Evolutionary conservation across 2,329 filamentous ascomycete genomes (phyloP).

Genomic region (Rhinocladiella mackenziei): DNA sequence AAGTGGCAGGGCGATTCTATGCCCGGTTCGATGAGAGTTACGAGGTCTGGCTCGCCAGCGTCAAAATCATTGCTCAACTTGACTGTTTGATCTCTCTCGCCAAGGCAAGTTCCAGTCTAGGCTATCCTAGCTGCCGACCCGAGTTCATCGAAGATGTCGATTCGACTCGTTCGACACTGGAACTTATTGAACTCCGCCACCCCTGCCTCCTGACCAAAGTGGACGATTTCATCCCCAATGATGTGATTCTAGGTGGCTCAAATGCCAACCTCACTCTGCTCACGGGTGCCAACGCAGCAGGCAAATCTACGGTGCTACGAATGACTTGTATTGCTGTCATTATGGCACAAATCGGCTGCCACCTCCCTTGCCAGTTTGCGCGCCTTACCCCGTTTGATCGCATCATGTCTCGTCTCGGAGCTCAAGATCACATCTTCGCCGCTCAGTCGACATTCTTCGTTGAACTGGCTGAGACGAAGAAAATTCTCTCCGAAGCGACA

Average conservation of each 20-base stretch:
- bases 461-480: constrained; percentile 94
- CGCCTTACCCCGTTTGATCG: constrained; percentile 86
- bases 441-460: constrained; percentile 98
- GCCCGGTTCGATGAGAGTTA: constrained; percentile 85
- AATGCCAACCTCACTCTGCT: constrained; percentile 81
- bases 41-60: constrained; percentile 77
- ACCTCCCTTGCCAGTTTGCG: constrained; percentile 78
- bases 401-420: constrained; percentile 96
- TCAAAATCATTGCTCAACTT: constrained; percentile 83
- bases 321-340: constrained; percentile 98
- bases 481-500: constrained; percentile 91
- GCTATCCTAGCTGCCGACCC: constrained; percentile 82
- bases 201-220: constrained; percentile 89
- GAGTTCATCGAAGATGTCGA: constrained; percentile 70
- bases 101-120: constrained; percentile 77
- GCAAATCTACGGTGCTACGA: constrained; percentile 91
- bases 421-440: constrained; percentile 98
- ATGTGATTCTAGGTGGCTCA: constrained; percentile 78
- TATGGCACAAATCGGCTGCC: constrained; percentile 93
- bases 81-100: constrained; percentile 93
- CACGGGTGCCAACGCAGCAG: constrained; percentile 93
- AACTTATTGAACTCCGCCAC: constrained; percentile 88
- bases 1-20: constrained; percentile 79
- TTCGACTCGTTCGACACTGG: constrained; percentile 66
- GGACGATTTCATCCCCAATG: constrained; percentile 93